phyloP scores from a whole-genome alignment of 495 filamentous ascomycete genomes.

The Cladorrhinum samala region DNA sequence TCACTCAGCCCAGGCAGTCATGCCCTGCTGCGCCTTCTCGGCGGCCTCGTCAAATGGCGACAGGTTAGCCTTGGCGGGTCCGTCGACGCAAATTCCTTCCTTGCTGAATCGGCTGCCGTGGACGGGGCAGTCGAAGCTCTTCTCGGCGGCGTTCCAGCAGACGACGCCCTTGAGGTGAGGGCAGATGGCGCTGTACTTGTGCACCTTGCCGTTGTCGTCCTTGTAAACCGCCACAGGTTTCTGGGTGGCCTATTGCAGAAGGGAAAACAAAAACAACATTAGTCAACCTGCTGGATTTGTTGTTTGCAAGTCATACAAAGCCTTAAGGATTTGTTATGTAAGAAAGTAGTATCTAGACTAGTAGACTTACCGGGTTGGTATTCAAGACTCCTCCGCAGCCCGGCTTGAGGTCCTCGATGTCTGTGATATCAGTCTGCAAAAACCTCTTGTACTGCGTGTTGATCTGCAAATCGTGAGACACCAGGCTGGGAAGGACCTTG shows the following conservation, averaged over 20 bases:
- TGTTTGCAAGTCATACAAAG: too few species aligned
- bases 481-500: slow-evolving; percentile 34
- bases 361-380: slow-evolving; percentile 15
- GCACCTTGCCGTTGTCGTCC: slow-evolving; percentile 46
- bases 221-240: slow-evolving; percentile 52
- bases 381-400: slow-evolving; percentile 50
- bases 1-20: not conserved
- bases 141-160: slow-evolving; percentile 50
- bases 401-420: slow-evolving; percentile 49
- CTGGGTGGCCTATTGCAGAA: not conserved
- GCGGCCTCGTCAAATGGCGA: slow-evolving; percentile 18
- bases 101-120: slow-evolving; percentile 52
- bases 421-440: slow-evolving; percentile 47
- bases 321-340: too few species aligned
- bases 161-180: slow-evolving; percentile 52
- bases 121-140: slow-evolving; percentile 50
- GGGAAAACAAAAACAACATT: too few species aligned
- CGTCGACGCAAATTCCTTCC: slow-evolving; percentile 46
- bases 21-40: slow-evolving; percentile 13
- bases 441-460: slow-evolving; percentile 53
- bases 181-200: slow-evolving; percentile 48
- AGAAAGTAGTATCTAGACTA: not conserved
- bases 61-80: slow-evolving; percentile 42
- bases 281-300: too few species aligned
- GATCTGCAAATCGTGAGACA: slow-evolving; percentile 45